A percentile compares a stretch with the other conserved stretches of the same genome.
These are phyloP conservation scores for Turnera subulata DNA, from an alignment of 345 rosid genomes.

Conservation along the genomic window DNA sequence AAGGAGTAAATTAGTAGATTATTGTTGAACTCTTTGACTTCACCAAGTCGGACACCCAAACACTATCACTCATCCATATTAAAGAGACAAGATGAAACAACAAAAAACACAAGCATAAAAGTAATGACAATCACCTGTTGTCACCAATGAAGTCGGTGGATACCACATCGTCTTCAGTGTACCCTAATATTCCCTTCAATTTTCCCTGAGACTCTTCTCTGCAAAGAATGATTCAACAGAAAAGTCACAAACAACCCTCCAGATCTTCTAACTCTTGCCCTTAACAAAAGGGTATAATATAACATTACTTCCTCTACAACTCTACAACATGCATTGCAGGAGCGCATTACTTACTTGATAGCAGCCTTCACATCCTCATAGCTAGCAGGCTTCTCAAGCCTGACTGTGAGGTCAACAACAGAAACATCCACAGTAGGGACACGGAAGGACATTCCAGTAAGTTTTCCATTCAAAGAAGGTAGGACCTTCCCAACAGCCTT, in stretches of 20 bases:
- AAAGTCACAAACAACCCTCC: not conserved
- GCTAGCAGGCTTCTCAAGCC: constrained; percentile 87
- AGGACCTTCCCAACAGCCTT: constrained; percentile 99
- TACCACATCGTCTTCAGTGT: constrained; percentile 25
- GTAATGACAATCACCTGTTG: constrained; percentile 19
- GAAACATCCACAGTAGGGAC: constrained; percentile 96
- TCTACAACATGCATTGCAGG: too few species aligned
- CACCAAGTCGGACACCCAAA: too few species aligned
- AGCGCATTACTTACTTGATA: constrained; percentile 49
- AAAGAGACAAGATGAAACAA: not conserved
- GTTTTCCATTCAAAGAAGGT: constrained; percentile 94
- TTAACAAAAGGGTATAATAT: too few species aligned
- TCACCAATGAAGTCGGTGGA: constrained; percentile 26
- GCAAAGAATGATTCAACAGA: not conserved
- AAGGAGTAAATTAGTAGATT: too few species aligned
- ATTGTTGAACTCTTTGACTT: too few species aligned
- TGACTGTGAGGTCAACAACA: constrained; percentile 95
- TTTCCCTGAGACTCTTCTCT: constrained; percentile 29
- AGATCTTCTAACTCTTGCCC: not conserved
- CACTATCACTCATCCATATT: not conserved
- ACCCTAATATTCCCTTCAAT: constrained; percentile 29
- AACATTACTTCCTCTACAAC: too few species aligned
- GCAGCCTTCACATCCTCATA: constrained; percentile 94
- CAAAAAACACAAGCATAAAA: not conserved
- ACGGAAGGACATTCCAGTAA: constrained; percentile 99